Base-by-base conservation (phyloP, 176 grass and related monocot species). In the Eragrostis nindensis region DNA sequence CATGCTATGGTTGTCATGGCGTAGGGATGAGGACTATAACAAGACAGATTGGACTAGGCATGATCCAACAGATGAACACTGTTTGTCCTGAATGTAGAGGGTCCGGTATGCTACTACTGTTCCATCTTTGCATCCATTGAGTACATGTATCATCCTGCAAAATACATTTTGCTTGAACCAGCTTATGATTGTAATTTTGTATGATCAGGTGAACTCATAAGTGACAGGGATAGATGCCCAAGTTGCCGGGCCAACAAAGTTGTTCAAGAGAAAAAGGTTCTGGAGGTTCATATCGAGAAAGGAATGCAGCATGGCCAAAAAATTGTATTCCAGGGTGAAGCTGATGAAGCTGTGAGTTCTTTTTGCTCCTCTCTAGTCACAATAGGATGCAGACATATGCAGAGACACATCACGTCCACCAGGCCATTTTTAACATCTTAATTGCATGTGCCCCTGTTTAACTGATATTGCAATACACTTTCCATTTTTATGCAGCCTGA, bases 221-320 rank as follows among this genome's bases (percentile, higher is more conserved):
- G 77, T 60, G 88, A 97, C n/a, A 82, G 83, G 40, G 90, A 97
- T 82, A 89, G 76, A 41, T 93, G 94, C 75, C 30, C 83, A 85
- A 86, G 82, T 19, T 91, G 90, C 80, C 91, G 74, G 43, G 90
- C 75, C 21, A 87, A 38, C 62, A 97, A 97, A 90, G 80, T 93
- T 71, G 72, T 80, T 70, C 80, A 89, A 63, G 94, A 91, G 77
- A 92, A 86, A 77, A 97, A 89, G 56, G 90, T 97, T 14, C 63
- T 97, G 56, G 94, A 89, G 79, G 88, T 97, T 75, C 83, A 89
- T 87, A 82, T 93, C 47, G 90, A 97, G 79, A 97, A 97, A 87
- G 94, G 94, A 73, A 89, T 97, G 90, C 85, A 84, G 65, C 88
- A 91, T 76, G 83, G 86, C 6, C 86, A 97, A 85, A 93, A 85